Evolutionary conservation across 2,329 filamentous ascomycete species (phyloP).

Genomic region (Mariannaea elegans): DNA sequence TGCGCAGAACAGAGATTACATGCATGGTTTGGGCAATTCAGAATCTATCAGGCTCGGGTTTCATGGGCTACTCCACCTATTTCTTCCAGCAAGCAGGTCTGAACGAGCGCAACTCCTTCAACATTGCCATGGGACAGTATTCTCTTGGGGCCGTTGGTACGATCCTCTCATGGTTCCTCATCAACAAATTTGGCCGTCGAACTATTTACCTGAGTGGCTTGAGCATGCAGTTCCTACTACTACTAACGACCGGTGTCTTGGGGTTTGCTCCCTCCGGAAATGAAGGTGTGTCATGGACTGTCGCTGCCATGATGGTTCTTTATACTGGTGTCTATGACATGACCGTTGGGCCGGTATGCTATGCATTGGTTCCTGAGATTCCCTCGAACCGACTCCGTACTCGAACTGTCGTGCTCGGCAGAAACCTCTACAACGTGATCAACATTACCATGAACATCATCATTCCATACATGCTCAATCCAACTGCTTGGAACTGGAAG

Average conservation of each 20-base stretch:
- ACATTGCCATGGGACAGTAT: conserved; percentile 31
- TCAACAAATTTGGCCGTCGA: conserved; percentile 48
- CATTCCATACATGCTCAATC: conserved; percentile 39
- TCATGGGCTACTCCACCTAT: conserved; percentile 34
- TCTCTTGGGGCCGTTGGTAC: conserved; percentile 52
- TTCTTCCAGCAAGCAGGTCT: conserved; percentile 49
- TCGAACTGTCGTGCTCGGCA: conserved; percentile 43
- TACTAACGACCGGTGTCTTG: conserved; percentile 50
- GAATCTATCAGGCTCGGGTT: conserved; percentile 3
- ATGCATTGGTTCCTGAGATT: conserved; percentile 46
- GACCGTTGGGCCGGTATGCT: conserved; percentile 47
- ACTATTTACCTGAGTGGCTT: conserved; percentile 52
- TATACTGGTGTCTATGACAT: conserved; percentile 42
- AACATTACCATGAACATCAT: conserved; percentile 33
- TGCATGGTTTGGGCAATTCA: conserved; percentile 43
- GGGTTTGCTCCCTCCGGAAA: conserved; percentile 34
- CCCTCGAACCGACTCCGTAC: conserved; percentile 45
- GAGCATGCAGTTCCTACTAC: conserved; percentile 46
- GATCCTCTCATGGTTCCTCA: conserved; percentile 50
- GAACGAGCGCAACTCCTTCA: conserved; percentile 28
- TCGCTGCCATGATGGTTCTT: conserved; percentile 46
- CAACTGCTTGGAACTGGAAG: conserved; percentile 47
- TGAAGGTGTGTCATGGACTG: conserved; percentile 28
- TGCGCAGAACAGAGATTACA: conserved; percentile 55
- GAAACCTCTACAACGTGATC: conserved; percentile 41